Percentiles rank a stretch among this genome's conserved stretches.
Conservation (phyloP, 2,329 filamentous ascomycete genomes). For the Pseudophaeomoniella oleicola region DNA sequence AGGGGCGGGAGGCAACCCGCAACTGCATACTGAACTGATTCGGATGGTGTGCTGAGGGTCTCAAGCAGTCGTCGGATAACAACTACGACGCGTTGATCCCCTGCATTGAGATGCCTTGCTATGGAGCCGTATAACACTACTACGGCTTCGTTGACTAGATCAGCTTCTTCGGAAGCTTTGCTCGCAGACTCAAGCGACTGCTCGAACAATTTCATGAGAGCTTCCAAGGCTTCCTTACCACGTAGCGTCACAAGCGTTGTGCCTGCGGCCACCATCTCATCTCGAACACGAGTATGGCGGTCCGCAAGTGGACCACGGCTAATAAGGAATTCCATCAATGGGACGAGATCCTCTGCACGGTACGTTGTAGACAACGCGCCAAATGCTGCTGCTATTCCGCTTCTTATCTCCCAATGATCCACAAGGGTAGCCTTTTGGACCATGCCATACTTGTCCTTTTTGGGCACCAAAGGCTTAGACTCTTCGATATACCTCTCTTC, state of each 20-base stretch:
- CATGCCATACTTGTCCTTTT: conserved; percentile 90
- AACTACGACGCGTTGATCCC: conserved; percentile 75
- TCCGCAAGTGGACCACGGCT: conserved; percentile 79
- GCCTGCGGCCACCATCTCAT: conserved; percentile 85
- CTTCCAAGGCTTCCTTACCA: conserved; percentile 69
- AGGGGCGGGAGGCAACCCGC: conserved; percentile 86
- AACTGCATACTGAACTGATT: conserved; percentile 92
- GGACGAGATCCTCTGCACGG: conserved; percentile 52
- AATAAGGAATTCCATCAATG: conserved; percentile 74
- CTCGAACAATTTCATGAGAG: conserved; percentile 86
- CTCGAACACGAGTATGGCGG: conserved; percentile 58
- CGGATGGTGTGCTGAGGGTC: conserved; percentile 85
- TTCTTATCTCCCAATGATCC: conserved; percentile 83
- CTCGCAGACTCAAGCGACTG: conserved; percentile 72
- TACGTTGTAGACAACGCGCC: conserved; percentile 64
- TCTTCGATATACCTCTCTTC: conserved; percentile 60
- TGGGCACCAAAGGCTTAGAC: conserved; percentile 66
- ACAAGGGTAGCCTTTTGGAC: conserved; percentile 72
- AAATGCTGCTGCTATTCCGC: conserved; percentile 78
- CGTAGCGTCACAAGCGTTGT: conserved; percentile 66
- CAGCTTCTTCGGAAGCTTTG: conserved; percentile 64
- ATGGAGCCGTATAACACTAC: conserved; percentile 95
- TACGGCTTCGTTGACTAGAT: conserved; percentile 90
- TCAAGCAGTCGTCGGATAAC: conserved; percentile 76
- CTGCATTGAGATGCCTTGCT: conserved; percentile 68